Evolutionary conservation across 176 grass and related monocot species (phyloP).

Genomic region (Panicum miliaceum): DNA sequence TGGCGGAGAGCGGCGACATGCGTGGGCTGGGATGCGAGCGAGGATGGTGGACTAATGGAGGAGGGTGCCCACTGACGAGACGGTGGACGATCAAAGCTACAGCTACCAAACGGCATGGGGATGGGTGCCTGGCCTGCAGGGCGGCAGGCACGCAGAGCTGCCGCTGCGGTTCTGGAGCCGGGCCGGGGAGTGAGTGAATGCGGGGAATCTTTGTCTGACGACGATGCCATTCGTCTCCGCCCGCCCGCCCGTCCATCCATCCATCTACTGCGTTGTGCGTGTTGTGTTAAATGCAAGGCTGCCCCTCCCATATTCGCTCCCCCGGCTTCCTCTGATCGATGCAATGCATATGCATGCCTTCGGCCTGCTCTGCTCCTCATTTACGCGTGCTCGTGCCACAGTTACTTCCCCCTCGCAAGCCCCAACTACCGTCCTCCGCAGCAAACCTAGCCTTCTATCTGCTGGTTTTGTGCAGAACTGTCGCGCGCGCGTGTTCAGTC

Average conservation of each 20-base stretch:
- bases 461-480: not conserved
- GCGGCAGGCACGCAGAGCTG: conserved; percentile 1
- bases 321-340: not conserved
- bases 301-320: conserved; percentile 23
- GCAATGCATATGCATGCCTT: conserved; percentile 27
- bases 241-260: conserved; percentile 22
- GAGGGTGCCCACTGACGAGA: conserved; percentile 29
- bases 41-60: not conserved
- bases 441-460: not conserved
- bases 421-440: conserved; percentile 28
- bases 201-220: conserved; percentile 54
- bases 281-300: conserved; percentile 51
- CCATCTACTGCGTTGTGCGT: conserved; percentile 39
- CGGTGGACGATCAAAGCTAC: conserved; percentile 15
- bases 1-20: not conserved
- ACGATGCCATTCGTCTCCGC: not conserved
- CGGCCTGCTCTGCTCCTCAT: conserved; percentile 38
- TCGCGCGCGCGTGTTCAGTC: not conserved
- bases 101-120: conserved; percentile 27
- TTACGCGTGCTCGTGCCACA: conserved; percentile 38
- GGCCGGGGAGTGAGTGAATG: conserved; percentile 44
- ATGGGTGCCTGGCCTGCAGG: conserved; percentile 7
- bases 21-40: not conserved
- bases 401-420: conserved; percentile 37
- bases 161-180: conserved; percentile 21